Conservation (phyloP, 1,139 yeast species). For the Magnusiomyces suaveolens region DNA sequence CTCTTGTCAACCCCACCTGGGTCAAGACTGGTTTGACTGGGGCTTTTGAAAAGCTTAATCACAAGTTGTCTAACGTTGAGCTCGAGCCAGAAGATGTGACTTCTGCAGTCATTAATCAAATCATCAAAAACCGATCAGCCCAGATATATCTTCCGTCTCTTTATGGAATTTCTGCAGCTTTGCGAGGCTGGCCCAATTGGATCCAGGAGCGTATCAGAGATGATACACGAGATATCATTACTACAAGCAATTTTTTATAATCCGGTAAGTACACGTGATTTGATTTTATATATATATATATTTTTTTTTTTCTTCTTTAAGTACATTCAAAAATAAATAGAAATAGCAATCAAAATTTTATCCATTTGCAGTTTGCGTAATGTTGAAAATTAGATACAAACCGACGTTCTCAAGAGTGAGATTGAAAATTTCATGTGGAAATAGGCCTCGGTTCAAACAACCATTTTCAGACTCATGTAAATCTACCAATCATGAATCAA, state of each 20-base stretch:
- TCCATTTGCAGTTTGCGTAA: too few relatives aligned
- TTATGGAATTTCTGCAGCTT: slow-evolving; percentile 4
- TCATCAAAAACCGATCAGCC: slow-evolving; percentile 12
- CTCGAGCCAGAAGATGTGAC: slow-evolving; percentile 16
- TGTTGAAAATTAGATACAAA: too few relatives aligned
- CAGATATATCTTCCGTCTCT: slow-evolving; percentile 15
- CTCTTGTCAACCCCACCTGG: slow-evolving; percentile 18
- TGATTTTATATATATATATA: too few relatives aligned
- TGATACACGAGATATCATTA: slow-evolving; percentile 8
- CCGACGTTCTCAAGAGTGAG: too few relatives aligned
- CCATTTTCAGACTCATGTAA: too few relatives aligned
- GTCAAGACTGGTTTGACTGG: slow-evolving; percentile 16
- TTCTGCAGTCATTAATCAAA: slow-evolving; percentile 12
- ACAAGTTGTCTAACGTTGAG: slow-evolving; percentile 10
- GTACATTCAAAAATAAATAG: too few relatives aligned
- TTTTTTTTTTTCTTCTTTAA: too few relatives aligned
- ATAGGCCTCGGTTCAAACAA: too few relatives aligned
- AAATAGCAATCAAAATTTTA: too few relatives aligned
- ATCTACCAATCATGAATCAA: too few relatives aligned
- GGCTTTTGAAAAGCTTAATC: slow-evolving; percentile 14
- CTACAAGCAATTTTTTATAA: neutral
- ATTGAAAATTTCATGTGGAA: too few relatives aligned
- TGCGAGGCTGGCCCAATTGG: slow-evolving; percentile 16
- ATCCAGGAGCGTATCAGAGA: slow-evolving; percentile 14
- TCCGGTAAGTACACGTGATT: too few relatives aligned